phyloP scores from a whole-genome alignment of 257 asterid genomes.

The Scutellaria galericulata region DNA sequence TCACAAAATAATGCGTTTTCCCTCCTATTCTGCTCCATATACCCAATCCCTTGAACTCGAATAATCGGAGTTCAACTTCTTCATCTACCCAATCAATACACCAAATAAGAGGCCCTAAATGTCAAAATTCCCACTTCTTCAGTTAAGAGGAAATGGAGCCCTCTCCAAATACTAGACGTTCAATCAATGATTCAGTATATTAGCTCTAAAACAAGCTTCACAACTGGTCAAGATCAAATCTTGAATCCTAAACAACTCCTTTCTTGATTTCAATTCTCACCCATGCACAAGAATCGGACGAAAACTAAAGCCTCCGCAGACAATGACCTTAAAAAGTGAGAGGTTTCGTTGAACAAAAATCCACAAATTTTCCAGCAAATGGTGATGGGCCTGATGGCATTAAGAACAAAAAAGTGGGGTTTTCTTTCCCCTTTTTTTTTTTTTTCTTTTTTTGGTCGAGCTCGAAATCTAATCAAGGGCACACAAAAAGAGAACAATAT shows the following conservation, averaged over 20 bases:
- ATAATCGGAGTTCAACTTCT: slow-evolving; percentile 36
- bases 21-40: slow-evolving; percentile 57
- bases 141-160: slow-evolving; percentile 34
- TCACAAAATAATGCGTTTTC: slow-evolving; percentile 38
- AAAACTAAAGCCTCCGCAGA: slow-evolving; percentile 23
- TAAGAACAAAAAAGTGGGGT: slow-evolving; percentile 20
- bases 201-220: slow-evolving; percentile 18
- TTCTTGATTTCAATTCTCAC: slow-evolving; percentile 37
- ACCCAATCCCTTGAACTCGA: slow-evolving; percentile 38
- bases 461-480: slow-evolving; percentile 37
- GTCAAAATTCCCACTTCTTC: slow-evolving; percentile 37
- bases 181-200: slow-evolving; percentile 32
- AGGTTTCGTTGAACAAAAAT: slow-evolving; percentile 23
- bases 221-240: slow-evolving; percentile 38
- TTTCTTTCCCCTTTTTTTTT: background rate
- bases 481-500: slow-evolving; percentile 15
- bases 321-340: slow-evolving; percentile 33
- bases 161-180: slow-evolving; percentile 23
- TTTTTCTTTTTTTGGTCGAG: slow-evolving; percentile 22
- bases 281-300: slow-evolving; percentile 31
- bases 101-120: slow-evolving; percentile 25
- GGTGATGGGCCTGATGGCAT: slow-evolving; percentile 11
- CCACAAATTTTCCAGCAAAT: slow-evolving; percentile 33
- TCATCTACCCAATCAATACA: slow-evolving; percentile 48
- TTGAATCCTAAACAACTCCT: slow-evolving; percentile 32